Percentiles rank a stretch among this genome's conserved stretches.
These are phyloP conservation scores for Bruguiera gymnorhiza DNA, from an alignment of 345 rosid species.

Conservation along the genomic window DNA sequence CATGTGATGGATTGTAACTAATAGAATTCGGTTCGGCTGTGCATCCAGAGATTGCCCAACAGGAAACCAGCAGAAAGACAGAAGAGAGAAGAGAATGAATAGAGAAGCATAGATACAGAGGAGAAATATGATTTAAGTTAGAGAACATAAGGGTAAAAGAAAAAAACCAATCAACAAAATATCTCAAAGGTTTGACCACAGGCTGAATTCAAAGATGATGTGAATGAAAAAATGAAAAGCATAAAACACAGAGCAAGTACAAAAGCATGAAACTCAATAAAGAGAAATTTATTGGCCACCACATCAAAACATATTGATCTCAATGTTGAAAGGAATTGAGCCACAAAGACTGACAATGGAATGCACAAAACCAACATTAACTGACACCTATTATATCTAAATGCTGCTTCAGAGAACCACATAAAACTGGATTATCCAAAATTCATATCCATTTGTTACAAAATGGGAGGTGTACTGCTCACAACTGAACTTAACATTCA, in stretches of 20 bases:
- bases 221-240: neutral
- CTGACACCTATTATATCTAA: too few species aligned
- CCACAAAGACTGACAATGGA: too few species aligned
- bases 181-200: neutral
- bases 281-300: too few species aligned
- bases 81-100: slow-evolving; percentile 57
- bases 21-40: slow-evolving; percentile 91
- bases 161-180: slow-evolving; percentile 11
- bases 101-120: slow-evolving; percentile 41
- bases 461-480: too few species aligned
- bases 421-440: too few species aligned
- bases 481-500: too few species aligned
- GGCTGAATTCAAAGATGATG: slow-evolving; percentile 5
- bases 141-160: slow-evolving; percentile 25
- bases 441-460: too few species aligned
- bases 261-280: neutral
- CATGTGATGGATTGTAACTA: slow-evolving; percentile 93
- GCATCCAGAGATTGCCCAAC: slow-evolving; percentile 57
- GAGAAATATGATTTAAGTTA: slow-evolving; percentile 5
- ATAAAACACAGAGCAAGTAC: neutral
- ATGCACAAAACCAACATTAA: too few species aligned
- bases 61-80: slow-evolving; percentile 57
- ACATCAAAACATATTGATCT: too few species aligned
- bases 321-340: too few species aligned
- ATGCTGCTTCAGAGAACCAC: too few species aligned